Percentiles rank a stretch among this genome's conserved stretches.
Evolutionary conservation across 1,139 yeast genomes (phyloP).

Genomic region (Protomyces lactucae-debilis): DNA sequence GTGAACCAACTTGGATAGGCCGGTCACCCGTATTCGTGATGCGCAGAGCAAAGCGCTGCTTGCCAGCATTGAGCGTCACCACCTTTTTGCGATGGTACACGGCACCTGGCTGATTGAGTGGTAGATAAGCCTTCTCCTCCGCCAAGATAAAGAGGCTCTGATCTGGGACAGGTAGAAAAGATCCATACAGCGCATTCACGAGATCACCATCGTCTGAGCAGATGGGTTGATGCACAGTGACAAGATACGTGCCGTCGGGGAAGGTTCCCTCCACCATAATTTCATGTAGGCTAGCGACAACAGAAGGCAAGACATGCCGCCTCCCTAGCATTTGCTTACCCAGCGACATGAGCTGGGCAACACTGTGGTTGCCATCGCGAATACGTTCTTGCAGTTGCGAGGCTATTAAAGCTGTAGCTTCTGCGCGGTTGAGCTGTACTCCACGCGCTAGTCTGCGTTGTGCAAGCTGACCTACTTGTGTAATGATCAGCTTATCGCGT

Average conservation of each 20-base stretch:
- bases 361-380: slow-evolving; percentile 28
- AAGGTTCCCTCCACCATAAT: slow-evolving; percentile 29
- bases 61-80: slow-evolving; percentile 20
- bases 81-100: slow-evolving; percentile 14
- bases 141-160: slow-evolving; percentile 8
- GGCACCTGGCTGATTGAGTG: slow-evolving; percentile 28
- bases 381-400: slow-evolving; percentile 29
- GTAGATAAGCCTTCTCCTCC: slow-evolving; percentile 18
- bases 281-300: slow-evolving; percentile 24
- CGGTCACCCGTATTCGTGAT: slow-evolving; percentile 28
- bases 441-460: slow-evolving; percentile 29
- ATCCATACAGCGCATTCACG: slow-evolving; percentile 28
- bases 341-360: slow-evolving; percentile 27
- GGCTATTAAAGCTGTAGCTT: slow-evolving; percentile 28
- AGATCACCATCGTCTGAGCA: slow-evolving; percentile 29
- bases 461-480: slow-evolving; percentile 28
- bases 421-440: slow-evolving; percentile 25
- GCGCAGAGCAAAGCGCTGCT: slow-evolving; percentile 21
- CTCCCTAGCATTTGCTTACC: slow-evolving; percentile 29
- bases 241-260: slow-evolving; percentile 29
- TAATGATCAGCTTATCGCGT: slow-evolving; percentile 25
- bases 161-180: slow-evolving; percentile 27
- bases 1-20: slow-evolving; percentile 30
- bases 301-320: slow-evolving; percentile 27
- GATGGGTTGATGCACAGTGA: slow-evolving; percentile 30